Conservation (phyloP, 202 grass and related monocot species). For the Panicum virgatum region DNA sequence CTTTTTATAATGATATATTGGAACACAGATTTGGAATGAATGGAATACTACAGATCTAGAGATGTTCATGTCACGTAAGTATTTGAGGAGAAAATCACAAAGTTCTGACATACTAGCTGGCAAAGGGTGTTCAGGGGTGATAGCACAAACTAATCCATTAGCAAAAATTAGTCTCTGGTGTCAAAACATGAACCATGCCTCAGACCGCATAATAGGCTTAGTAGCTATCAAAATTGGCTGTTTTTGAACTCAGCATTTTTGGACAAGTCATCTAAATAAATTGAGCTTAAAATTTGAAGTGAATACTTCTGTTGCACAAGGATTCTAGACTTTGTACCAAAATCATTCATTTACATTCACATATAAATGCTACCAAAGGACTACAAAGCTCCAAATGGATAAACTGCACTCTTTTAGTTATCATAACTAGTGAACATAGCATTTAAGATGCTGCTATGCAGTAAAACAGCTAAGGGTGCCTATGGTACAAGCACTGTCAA, state of each 20-base stretch:
- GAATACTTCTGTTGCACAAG: not conserved
- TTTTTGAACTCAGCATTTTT: not conserved
- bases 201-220: not conserved
- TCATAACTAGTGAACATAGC: slow-evolving; percentile 1
- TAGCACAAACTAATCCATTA: not conserved
- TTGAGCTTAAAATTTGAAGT: slow-evolving; percentile 2
- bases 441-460: not conserved
- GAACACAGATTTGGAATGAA: not conserved
- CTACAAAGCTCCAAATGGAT: not conserved
- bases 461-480: not conserved
- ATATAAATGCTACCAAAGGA: slow-evolving; percentile 4
- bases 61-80: not conserved
- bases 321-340: not conserved
- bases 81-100: not conserved
- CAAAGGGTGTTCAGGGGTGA: not conserved
- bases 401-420: not conserved
- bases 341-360: not conserved
- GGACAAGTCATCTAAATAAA: not conserved
- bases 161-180: not conserved
- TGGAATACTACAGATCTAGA: not conserved
- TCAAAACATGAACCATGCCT: not conserved
- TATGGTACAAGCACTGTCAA: slow-evolving; percentile 5
- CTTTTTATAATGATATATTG: not conserved
- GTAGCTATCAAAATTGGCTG: not conserved
- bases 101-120: not conserved